Evolutionary conservation across 164 flowering plant species (phyloP).

Genomic region (Brasenia schreberi): DNA sequence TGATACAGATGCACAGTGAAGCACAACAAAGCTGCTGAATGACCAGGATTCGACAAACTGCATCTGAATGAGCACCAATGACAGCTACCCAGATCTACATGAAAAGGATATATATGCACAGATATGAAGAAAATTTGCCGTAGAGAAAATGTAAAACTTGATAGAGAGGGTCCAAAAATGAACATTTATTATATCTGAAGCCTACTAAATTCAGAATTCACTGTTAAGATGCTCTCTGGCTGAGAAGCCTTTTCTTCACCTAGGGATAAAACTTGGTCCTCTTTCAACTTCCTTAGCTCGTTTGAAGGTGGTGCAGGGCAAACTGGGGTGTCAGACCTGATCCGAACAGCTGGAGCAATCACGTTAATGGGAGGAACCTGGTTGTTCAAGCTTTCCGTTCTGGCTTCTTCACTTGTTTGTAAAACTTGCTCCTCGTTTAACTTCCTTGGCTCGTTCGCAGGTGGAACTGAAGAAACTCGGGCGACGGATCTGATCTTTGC

Average conservation of each 20-base stretch:
- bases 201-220: slow-evolving; percentile 17
- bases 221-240: slow-evolving; percentile 8
- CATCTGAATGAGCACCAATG: background rate
- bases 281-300: slow-evolving; percentile 10
- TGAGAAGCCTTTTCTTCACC: slow-evolving; percentile 8
- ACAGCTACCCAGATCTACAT: background rate
- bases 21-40: too few relatives aligned
- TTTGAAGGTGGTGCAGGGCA: slow-evolving; percentile 25
- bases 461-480: slow-evolving; percentile 18
- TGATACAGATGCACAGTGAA: too few relatives aligned
- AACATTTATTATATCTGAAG: slow-evolving; percentile 13
- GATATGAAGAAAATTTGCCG: background rate
- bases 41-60: background rate
- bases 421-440: slow-evolving; percentile 7
- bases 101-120: background rate
- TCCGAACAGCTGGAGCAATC: slow-evolving; percentile 41
- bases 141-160: background rate
- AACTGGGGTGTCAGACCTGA: background rate
- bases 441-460: slow-evolving; percentile 15
- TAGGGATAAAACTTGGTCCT: slow-evolving; percentile 5
- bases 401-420: background rate
- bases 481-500: slow-evolving; percentile 10
- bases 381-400: slow-evolving; percentile 10
- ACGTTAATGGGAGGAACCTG: slow-evolving; percentile 6
- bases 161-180: background rate